Conservation (phyloP, 75 land plant genomes). For the Selaginella moellendorffii region DNA sequence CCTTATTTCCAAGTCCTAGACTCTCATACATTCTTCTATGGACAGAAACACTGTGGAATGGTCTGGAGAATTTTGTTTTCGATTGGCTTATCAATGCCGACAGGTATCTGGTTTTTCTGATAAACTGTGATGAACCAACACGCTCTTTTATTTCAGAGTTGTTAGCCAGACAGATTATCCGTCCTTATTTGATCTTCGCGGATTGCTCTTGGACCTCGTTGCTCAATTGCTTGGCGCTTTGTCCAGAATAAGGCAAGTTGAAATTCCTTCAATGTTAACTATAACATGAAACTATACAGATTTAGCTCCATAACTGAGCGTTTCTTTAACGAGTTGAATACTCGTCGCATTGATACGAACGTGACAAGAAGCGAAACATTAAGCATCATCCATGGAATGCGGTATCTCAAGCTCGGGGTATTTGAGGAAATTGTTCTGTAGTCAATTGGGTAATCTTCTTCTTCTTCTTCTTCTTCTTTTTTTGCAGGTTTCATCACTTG, state of each 20-base stretch:
- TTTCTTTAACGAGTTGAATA: slow-evolving; percentile 83
- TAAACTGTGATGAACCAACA: not conserved
- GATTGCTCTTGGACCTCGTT: slow-evolving; percentile 86
- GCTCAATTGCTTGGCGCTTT: slow-evolving; percentile 98
- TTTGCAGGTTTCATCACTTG: slow-evolving; percentile 69
- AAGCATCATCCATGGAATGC: slow-evolving; percentile 98
- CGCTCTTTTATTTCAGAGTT: slow-evolving; percentile 33
- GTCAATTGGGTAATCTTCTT: too few species aligned
- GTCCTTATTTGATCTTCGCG: slow-evolving; percentile 85
- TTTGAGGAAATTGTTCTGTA: too few species aligned
- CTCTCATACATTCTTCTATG: not conserved
- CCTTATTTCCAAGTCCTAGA: not conserved
- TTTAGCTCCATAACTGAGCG: slow-evolving; percentile 97
- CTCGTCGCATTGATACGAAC: slow-evolving; percentile 75
- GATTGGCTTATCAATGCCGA: slow-evolving; percentile 99
- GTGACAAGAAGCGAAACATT: slow-evolving; percentile 84
- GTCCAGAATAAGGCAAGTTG: slow-evolving; percentile 77
- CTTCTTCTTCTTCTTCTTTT: too few species aligned
- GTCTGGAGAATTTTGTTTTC: slow-evolving; percentile 90
- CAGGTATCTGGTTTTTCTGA: slow-evolving; percentile 33
- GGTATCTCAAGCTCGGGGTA: slow-evolving; percentile 97
- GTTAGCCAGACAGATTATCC: slow-evolving; percentile 98
- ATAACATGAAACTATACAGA: slow-evolving; percentile 21
- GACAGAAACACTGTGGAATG: slow-evolving; percentile 88
- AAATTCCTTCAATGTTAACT: not conserved